Evolutionary conservation across 139 green algal species (phyloP).

Genomic region (Zygnema circumcarinatum): DNA sequence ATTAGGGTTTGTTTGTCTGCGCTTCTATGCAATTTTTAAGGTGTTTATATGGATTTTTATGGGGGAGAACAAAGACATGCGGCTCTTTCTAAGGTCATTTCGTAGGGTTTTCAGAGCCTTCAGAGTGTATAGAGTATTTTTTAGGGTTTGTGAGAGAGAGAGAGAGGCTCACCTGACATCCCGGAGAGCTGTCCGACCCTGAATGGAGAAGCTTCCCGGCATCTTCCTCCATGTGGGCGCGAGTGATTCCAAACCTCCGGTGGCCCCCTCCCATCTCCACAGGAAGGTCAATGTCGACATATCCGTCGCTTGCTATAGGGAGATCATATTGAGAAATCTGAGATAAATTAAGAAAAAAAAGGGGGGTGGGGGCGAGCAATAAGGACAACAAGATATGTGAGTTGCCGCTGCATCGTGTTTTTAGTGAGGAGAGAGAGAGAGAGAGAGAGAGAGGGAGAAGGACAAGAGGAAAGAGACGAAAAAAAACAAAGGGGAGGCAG

Average conservation of each 20-base stretch:
- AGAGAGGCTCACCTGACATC: too few relatives aligned
- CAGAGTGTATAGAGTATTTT: too few relatives aligned
- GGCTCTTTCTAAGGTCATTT: too few relatives aligned
- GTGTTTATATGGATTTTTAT: too few relatives aligned
- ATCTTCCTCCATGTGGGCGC: slow-evolving; percentile 96
- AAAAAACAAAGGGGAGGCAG: neutral
- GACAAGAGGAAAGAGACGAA: neutral
- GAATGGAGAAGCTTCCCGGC: slow-evolving; percentile 84
- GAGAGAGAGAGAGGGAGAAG: neutral
- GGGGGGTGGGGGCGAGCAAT: neutral
- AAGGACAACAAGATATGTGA: neutral
- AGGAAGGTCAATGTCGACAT: slow-evolving; percentile 68
- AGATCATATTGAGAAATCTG: slow-evolving; percentile 96
- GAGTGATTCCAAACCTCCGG: slow-evolving; percentile 63
- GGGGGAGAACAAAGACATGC: too few relatives aligned
- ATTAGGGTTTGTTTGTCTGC: too few relatives aligned
- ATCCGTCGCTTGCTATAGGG: slow-evolving; percentile 70
- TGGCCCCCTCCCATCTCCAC: slow-evolving; percentile 60
- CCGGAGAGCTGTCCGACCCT: slow-evolving; percentile 18
- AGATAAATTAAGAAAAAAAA: neutral
- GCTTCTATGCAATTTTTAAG: too few relatives aligned
- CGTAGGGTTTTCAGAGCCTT: too few relatives aligned
- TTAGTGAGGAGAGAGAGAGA: too few relatives aligned
- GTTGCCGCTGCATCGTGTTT: too few relatives aligned
- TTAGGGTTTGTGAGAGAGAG: too few relatives aligned